phyloP scores from a whole-genome alignment of 768 basidiomycete genomes.

The Russula brevipes region DNA sequence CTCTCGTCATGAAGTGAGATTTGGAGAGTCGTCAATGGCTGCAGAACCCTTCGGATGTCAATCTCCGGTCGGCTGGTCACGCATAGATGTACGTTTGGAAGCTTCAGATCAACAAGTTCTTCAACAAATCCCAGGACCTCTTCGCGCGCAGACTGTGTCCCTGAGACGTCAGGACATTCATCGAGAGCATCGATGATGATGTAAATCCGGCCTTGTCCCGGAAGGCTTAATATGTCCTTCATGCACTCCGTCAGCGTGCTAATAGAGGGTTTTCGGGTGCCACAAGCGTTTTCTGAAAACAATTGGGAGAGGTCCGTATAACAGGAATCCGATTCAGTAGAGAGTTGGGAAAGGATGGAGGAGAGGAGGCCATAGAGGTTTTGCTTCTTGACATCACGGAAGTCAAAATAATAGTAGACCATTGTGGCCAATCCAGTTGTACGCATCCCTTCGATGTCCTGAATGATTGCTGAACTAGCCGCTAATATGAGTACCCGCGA shows the following conservation, averaged over 20 bases:
- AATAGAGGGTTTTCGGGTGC: not conserved
- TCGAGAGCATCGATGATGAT: not conserved
- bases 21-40: not conserved
- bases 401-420: not conserved
- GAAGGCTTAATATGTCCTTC: not conserved
- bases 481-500: not conserved
- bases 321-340: not conserved
- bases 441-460: not conserved
- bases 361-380: not conserved
- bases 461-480: not conserved
- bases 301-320: not conserved
- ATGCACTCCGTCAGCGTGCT: not conserved
- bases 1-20: not conserved
- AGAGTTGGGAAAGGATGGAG: constrained; percentile 3
- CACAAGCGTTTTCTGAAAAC: not conserved
- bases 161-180: not conserved
- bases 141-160: not conserved
- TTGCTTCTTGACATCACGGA: not conserved
- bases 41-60: not conserved
- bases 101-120: not conserved
- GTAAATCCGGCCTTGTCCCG: not conserved
- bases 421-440: not conserved
- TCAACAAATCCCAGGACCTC: not conserved
- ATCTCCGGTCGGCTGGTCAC: not conserved
- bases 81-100: not conserved